Evolutionary conservation across 768 basidiomycete species (phyloP).

Genomic region (Suillus tomentosus): DNA sequence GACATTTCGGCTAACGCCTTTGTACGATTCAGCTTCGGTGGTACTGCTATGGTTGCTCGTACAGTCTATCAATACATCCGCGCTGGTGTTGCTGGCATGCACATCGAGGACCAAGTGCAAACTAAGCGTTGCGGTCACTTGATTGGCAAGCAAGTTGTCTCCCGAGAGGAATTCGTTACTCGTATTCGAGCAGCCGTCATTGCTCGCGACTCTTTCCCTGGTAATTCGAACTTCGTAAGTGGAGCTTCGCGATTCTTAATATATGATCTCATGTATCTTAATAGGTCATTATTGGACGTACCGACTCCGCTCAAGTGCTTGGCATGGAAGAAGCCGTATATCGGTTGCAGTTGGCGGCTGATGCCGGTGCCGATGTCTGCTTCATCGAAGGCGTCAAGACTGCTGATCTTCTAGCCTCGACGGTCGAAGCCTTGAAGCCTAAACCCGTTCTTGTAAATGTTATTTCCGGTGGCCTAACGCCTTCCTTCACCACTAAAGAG

Average conservation of each 20-base stretch:
- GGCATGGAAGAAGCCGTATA: constrained; percentile 77
- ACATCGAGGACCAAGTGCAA: constrained; percentile 84
- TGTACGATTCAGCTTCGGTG: constrained; percentile 52
- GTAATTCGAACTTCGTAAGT: constrained; percentile 71
- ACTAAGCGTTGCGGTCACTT: constrained; percentile 81
- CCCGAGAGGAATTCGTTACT: constrained; percentile 71
- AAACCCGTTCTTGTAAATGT: constrained; percentile 82
- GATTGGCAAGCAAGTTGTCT: constrained; percentile 81
- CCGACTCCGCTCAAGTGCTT: constrained; percentile 76
- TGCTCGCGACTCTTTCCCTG: constrained; percentile 75
- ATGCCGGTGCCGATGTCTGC: constrained; percentile 77
- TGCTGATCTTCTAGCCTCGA: constrained; percentile 60
- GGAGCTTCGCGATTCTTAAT: background rate
- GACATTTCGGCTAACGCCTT: constrained; percentile 20
- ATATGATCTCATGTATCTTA: background rate
- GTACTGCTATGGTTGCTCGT: constrained; percentile 73
- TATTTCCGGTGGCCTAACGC: constrained; percentile 76
- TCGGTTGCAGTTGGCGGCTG: constrained; percentile 69
- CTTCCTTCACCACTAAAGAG: constrained; percentile 68
- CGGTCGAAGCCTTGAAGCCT: constrained; percentile 68
- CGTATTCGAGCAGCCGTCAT: constrained; percentile 78
- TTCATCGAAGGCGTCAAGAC: constrained; percentile 82
- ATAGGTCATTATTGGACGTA: constrained; percentile 73
- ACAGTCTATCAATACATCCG: constrained; percentile 71
- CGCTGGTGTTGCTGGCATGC: constrained; percentile 72